A percentile compares a stretch with the other conserved stretches of the same genome.
These are phyloP conservation scores for Umbelopsis isabellina DNA, from an alignment of 192 early-diverging fungal species.

Conservation along the genomic window DNA sequence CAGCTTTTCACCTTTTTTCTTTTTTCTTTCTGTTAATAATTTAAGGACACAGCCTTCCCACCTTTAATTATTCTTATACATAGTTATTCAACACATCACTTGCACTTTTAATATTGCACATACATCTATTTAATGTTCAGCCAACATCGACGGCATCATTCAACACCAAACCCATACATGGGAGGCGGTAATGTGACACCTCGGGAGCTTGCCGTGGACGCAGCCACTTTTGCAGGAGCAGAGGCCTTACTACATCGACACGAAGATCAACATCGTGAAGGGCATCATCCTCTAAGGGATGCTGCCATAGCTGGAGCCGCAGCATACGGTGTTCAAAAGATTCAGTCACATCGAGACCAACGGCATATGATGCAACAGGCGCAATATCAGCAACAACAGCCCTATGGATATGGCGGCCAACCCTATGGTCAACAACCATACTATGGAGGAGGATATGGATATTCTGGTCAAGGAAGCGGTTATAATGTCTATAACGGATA, in stretches of 20 bases:
- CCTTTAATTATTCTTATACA: too few relatives aligned
- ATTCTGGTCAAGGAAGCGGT: not conserved
- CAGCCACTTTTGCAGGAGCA: conserved; percentile 26
- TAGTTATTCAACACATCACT: too few relatives aligned
- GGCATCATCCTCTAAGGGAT: conserved; percentile 13
- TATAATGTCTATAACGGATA: conserved; percentile 15
- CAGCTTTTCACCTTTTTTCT: too few relatives aligned
- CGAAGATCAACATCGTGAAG: conserved; percentile 20
- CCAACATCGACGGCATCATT: conserved; percentile 9
- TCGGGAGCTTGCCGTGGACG: conserved; percentile 16
- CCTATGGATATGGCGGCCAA: not conserved
- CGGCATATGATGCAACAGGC: not conserved
- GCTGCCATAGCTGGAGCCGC: conserved; percentile 11
- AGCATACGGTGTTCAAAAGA: conserved; percentile 18
- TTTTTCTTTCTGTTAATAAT: too few relatives aligned
- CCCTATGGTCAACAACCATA: not conserved
- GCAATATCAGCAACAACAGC: conserved; percentile 4
- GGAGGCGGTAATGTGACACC: not conserved
- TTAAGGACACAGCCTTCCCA: too few relatives aligned
- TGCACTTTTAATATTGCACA: too few relatives aligned
- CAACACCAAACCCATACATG: conserved; percentile 4
- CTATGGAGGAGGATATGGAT: conserved; percentile 3
- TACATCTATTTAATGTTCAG: conserved; percentile 3
- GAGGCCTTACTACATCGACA: conserved; percentile 18
- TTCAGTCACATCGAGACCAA: conserved; percentile 6